These are phyloP conservation scores for Gyromitra esculenta DNA, from an alignment of 2,329 filamentous ascomycete genomes.

Conservation along the genomic window DNA sequence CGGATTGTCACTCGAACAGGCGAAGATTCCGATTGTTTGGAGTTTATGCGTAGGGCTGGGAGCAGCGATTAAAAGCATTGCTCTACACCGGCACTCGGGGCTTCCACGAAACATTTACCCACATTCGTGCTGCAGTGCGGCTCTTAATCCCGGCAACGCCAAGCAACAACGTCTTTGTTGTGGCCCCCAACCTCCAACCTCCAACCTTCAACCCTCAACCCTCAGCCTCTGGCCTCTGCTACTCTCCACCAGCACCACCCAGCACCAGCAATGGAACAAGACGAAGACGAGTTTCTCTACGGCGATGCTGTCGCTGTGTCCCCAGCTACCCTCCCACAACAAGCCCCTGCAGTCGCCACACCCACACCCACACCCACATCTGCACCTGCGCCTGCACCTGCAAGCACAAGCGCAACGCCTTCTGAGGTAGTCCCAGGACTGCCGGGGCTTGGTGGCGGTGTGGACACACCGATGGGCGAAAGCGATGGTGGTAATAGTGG, in stretches of 20 bases:
- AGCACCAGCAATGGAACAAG: conserved; percentile 55
- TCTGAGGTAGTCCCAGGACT: conserved; percentile 28
- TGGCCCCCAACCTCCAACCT: conserved; percentile 1
- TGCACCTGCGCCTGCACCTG: conserved; percentile 16
- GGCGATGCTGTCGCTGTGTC: conserved; percentile 54
- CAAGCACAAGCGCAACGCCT: conserved; percentile 33
- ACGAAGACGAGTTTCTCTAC: conserved; percentile 58
- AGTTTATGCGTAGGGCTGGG: neutral
- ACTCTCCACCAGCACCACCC: neutral
- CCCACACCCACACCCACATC: conserved; percentile 9
- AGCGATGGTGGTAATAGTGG: conserved; percentile 18
- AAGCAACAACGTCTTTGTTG: conserved; percentile 19
- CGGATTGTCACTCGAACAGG: neutral
- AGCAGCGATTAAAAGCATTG: neutral
- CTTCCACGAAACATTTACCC: neutral
- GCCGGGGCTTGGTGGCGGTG: conserved; percentile 21
- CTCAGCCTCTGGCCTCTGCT: neutral
- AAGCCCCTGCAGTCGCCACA: conserved; percentile 52
- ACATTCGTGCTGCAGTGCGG: neutral
- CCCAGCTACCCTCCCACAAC: conserved; percentile 42
- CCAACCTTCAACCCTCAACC: neutral
- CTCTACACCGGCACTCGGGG: neutral
- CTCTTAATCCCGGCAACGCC: neutral
- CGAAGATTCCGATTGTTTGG: neutral
- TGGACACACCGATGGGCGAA: conserved; percentile 39